Base-by-base conservation (phyloP, 495 filamentous ascomycete genomes). In the Xylona heveae region DNA sequence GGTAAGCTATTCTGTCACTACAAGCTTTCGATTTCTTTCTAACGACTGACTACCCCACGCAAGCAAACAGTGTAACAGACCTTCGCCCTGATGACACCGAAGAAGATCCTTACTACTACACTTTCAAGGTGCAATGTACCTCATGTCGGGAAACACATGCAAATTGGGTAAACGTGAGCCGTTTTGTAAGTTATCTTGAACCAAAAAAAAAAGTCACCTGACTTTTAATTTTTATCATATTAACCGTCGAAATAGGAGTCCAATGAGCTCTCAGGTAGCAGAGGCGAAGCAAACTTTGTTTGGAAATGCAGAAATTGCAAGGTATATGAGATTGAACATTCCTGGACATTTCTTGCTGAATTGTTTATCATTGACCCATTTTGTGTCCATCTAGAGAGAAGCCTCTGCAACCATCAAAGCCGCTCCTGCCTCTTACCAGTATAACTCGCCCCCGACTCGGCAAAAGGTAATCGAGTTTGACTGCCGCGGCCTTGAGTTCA, bases 211-310 rank as follows among this genome's bases (percentile, higher is more conserved):
- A 37, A 7, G 23, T 10, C n/a, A 23, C 25, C 3, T n/a, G n/a
- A n/a, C n/a, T n/a, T n/a, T n/a, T n/a, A n/a, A n/a, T n/a, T n/a
- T n/a, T n/a, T n/a, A n/a, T n/a, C n/a, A n/a, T n/a, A n/a, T n/a
- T n/a, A n/a, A n/a, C n/a, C n/a, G n/a, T n/a, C n/a, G n/a, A n/a
- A 22, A 8, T 30, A 95, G 83, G 83, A 91, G 45, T 60, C 51
- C 31, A 74, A 83, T 43, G 85, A 92, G 33, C 71, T 90, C 44
- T 81, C 78, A 34, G 82, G 81, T 10, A 90, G 81, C 52, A 68
- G 78, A 29, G 88, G 88, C 28, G 84, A 95, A 53, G 90, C 88
- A 6, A 93, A 93, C 53, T 93, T 97, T 49, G 88, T 97, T 28
- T 95, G 85, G 85, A 78, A 70, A 47, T 97, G 88, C 62, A 91